Conservation (phyloP, 23 red algal genomes). For the Gracilaria domingensis region DNA sequence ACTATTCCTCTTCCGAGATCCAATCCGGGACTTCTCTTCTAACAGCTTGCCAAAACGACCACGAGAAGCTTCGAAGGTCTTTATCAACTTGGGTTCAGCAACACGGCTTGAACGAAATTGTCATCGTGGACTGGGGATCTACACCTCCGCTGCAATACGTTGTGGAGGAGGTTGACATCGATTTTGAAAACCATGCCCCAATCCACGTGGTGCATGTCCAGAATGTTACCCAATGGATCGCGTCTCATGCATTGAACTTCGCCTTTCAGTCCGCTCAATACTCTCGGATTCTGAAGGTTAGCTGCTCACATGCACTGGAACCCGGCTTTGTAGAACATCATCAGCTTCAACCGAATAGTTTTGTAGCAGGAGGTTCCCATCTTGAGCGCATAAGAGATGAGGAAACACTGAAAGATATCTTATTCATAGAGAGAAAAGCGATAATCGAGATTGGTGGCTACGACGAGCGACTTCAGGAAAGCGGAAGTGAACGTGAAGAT, state of each 20-base stretch:
- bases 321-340: conserved; percentile 66
- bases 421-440: conserved; percentile 51
- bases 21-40: conserved; percentile 59
- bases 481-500: conserved; percentile 68
- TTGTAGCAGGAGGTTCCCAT: conserved; percentile 55
- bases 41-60: conserved; percentile 67
- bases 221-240: conserved; percentile 41
- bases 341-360: conserved; percentile 36
- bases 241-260: conserved; percentile 79
- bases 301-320: conserved; percentile 69
- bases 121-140: conserved; percentile 87
- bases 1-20: neutral
- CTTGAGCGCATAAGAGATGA: conserved; percentile 57
- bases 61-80: conserved; percentile 45
- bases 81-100: conserved; percentile 67
- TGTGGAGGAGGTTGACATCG: conserved; percentile 38
- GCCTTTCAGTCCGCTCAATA: conserved; percentile 49
- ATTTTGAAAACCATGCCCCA: conserved; percentile 21
- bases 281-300: conserved; percentile 56
- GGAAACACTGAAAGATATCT: conserved; percentile 44
- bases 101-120: conserved; percentile 56
- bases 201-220: conserved; percentile 68
- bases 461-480: conserved; percentile 76
- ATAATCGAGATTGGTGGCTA: conserved; percentile 75
- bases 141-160: conserved; percentile 49